A percentile compares a stretch with the other conserved stretches of the same genome.
phyloP scores from a whole-genome alignment of 768 basidiomycete species.

The Hemileccinum impolitum region DNA sequence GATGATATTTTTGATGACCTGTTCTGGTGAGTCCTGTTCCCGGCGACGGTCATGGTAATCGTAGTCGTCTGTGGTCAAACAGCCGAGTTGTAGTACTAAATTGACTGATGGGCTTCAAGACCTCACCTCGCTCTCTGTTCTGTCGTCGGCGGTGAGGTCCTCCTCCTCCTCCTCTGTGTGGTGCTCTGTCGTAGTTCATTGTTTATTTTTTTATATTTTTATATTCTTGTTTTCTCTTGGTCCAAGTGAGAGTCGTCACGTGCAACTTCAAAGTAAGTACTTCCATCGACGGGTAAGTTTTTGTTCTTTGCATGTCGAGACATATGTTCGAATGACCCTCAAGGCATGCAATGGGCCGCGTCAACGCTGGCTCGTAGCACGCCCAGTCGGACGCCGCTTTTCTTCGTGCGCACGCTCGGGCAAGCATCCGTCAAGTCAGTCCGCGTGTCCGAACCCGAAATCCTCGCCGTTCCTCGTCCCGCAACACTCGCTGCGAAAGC shows the following conservation, averaged over 20 bases:
- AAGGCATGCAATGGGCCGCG: slow-evolving; percentile 71
- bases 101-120: neutral
- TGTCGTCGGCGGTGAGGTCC: slow-evolving; percentile 40
- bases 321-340: neutral
- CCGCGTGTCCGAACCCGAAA: no score
- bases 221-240: neutral
- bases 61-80: slow-evolving; percentile 51
- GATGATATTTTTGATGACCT: slow-evolving; percentile 63
- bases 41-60: slow-evolving; percentile 58
- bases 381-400: no score
- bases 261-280: slow-evolving; percentile 3
- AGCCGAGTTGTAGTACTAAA: neutral
- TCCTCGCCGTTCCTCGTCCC: slow-evolving; percentile 5
- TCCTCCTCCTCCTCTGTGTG: slow-evolving; percentile 42
- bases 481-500: slow-evolving; percentile 45
- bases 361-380: slow-evolving; percentile 46
- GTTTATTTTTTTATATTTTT: no score
- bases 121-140: slow-evolving; percentile 50
- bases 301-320: no score
- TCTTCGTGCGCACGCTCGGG: neutral
- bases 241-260: slow-evolving; percentile 17
- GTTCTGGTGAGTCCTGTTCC: slow-evolving; percentile 70
- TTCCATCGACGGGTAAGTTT: slow-evolving; percentile 17
- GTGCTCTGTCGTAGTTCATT: slow-evolving; percentile 58
- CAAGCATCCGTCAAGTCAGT: neutral